phyloP scores from a whole-genome alignment of 164 flowering plant species.

The Cinnamomum chago region DNA sequence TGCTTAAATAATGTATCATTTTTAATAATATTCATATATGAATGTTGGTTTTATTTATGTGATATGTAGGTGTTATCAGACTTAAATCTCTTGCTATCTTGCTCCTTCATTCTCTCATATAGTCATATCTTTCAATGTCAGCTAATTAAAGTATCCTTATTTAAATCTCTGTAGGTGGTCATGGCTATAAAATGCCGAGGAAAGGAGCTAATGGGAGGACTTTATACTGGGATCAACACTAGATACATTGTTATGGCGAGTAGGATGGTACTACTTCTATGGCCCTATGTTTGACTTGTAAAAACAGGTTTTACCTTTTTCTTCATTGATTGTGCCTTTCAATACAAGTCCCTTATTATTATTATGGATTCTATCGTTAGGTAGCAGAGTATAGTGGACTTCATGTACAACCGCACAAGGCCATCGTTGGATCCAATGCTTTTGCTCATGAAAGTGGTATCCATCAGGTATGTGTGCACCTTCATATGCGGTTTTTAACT shows the following conservation, averaged over 20 bases:
- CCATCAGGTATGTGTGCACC: conserved; percentile 63
- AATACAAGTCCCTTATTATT: background rate
- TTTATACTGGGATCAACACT: conserved; percentile 72
- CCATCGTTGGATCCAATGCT: conserved; percentile 97
- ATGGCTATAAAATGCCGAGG: conserved; percentile 87
- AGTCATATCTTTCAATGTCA: background rate
- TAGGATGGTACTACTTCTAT: conserved; percentile 67
- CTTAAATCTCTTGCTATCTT: background rate
- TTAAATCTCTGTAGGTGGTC: conserved; percentile 61
- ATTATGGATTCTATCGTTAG: conserved; percentile 24
- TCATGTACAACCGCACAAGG: conserved; percentile 89
- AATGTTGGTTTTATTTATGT: no score
- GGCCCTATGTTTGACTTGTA: background rate
- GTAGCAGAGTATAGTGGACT: conserved; percentile 84
- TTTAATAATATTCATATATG: no score
- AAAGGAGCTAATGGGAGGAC: conserved; percentile 62
- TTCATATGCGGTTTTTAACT: background rate
- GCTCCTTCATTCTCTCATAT: background rate
- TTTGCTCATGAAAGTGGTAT: conserved; percentile 99
- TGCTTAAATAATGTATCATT: no score
- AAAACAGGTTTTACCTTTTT: background rate
- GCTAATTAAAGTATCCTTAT: background rate
- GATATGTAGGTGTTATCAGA: background rate
- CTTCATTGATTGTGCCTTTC: conserved; percentile 3
- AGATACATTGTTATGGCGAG: conserved; percentile 74